Base-by-base conservation (phyloP, 345 rosid species). In the Brassica carinata region DNA sequence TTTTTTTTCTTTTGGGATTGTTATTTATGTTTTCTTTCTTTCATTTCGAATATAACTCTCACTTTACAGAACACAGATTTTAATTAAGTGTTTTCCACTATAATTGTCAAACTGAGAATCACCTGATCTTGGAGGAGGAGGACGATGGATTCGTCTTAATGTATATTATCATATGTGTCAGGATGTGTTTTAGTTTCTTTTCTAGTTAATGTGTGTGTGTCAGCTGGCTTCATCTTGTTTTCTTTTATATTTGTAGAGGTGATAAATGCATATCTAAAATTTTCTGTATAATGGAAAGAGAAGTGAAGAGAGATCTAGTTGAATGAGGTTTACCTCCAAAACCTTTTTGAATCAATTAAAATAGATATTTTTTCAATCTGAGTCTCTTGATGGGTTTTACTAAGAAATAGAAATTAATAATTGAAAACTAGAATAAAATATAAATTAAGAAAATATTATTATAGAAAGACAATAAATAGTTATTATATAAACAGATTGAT, bases 71-170 rank as follows among this genome's bases (percentile, higher is more conserved):
- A 31, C 62, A 51, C 59, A 69, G 70, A 6, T 43, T 62, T 62
- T 18, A 31, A 26, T 53, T 65, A 17, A 45, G 23, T 58, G 64
- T 79, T 30, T 73, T 45, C 75, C 71, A 68, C 33, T 48, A 45
- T 62, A 59, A 48, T 74, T 68, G 43, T 62, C 48, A 74, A 43
- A 62, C 45, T 73, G 3, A 62, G 83, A 68, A 73, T 68, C 69
- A 73, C 69, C 69, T 73, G 36, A 40, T 40, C 2, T 73, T 58
- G 1, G 36, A 31, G 61, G 33, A 40, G 53, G 29, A 1, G 15
- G 70, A 51, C 73, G 18, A 64, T 13, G 4, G 5, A 38, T 77
- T 61, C 19, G 63, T 69, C 45, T 17, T 29, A 2, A 17, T 45
- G 53, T 29, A 26, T 26, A 62, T 27, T 34, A 33, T 8, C 33